Evolutionary conservation across 768 basidiomycete species (phyloP).

Genomic region (Russula earlei): DNA sequence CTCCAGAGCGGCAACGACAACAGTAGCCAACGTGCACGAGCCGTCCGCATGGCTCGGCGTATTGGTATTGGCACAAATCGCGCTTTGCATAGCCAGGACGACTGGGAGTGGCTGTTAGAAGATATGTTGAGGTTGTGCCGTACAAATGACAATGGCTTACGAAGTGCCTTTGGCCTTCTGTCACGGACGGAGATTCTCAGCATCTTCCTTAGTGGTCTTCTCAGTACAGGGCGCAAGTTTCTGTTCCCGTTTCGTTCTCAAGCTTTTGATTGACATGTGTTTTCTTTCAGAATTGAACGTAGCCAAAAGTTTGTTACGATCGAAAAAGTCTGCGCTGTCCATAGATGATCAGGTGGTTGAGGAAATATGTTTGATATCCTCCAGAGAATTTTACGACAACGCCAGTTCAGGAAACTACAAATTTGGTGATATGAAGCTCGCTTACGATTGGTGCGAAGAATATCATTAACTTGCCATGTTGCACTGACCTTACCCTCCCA

Average conservation of each 20-base stretch:
- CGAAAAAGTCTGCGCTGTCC: conserved; percentile 36
- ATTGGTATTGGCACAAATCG: conserved; percentile 51
- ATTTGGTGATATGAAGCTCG: conserved; percentile 90
- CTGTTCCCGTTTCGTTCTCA: background rate
- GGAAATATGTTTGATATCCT: conserved; percentile 69
- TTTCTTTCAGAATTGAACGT: conserved; percentile 48
- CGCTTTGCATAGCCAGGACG: conserved; percentile 49
- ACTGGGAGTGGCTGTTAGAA: conserved; percentile 82
- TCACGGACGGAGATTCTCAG: conserved; percentile 57
- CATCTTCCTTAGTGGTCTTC: conserved; percentile 81
- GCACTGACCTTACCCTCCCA: background rate
- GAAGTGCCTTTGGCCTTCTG: conserved; percentile 75
- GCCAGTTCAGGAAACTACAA: conserved; percentile 88
- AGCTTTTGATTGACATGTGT: background rate
- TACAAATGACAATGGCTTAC: conserved; percentile 49
- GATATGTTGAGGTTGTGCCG: conserved; percentile 82
- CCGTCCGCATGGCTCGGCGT: conserved; percentile 74
- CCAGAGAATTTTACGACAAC: conserved; percentile 92
- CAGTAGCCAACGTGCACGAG: conserved; percentile 71
- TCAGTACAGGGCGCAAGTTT: conserved; percentile 80
- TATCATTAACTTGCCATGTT: background rate
- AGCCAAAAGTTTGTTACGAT: conserved; percentile 51
- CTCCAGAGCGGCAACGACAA: conserved; percentile 61
- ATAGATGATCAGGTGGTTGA: conserved; percentile 50
- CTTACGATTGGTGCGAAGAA: conserved; percentile 80